A percentile compares a stretch with the other conserved stretches of the same genome.
Evolutionary conservation across 2,329 filamentous ascomycete species (phyloP).

Genomic region (Trichoderma hamatum): DNA sequence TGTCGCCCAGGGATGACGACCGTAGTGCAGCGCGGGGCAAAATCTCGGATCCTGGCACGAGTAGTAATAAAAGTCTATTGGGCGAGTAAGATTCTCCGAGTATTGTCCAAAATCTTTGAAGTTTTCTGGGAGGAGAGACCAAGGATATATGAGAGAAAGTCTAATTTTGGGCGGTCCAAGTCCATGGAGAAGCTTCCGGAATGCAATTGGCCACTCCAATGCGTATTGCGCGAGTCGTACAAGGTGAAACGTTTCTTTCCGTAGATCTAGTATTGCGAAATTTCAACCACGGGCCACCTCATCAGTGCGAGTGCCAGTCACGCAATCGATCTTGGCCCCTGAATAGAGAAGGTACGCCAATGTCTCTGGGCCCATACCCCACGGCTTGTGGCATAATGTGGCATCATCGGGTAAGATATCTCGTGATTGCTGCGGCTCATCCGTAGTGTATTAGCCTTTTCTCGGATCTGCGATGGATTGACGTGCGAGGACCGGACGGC

Average conservation of each 20-base stretch:
- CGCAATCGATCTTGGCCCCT: constrained; percentile 15
- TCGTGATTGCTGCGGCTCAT: constrained; percentile 12
- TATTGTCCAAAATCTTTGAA: background rate
- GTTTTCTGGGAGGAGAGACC: background rate
- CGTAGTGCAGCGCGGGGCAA: constrained; percentile 17
- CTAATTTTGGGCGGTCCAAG: background rate
- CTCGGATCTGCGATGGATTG: background rate
- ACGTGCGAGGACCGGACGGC: constrained; percentile 5
- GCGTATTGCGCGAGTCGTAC: background rate
- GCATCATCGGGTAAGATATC: constrained; percentile 23
- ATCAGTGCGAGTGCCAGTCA: constrained; percentile 24
- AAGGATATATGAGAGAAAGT: background rate
- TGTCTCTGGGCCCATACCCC: constrained; percentile 23
- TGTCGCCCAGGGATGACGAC: constrained; percentile 6
- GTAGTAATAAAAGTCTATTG: constrained; percentile 3
- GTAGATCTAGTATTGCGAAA: constrained; percentile 28
- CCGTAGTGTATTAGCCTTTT: background rate
- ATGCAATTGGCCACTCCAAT: constrained; percentile 2
- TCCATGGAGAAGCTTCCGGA: background rate
- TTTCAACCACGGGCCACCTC: constrained; percentile 28
- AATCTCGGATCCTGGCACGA: constrained; percentile 10
- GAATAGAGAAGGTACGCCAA: constrained; percentile 1
- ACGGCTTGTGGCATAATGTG: constrained; percentile 23
- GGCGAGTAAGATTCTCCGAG: constrained; percentile 6
- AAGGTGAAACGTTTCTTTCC: constrained; percentile 4